Evolutionary conservation across 768 basidiomycete species (phyloP), one percentile per base, ranked within the genome.

Genomic region (Agaricus subrufescens): DNA sequence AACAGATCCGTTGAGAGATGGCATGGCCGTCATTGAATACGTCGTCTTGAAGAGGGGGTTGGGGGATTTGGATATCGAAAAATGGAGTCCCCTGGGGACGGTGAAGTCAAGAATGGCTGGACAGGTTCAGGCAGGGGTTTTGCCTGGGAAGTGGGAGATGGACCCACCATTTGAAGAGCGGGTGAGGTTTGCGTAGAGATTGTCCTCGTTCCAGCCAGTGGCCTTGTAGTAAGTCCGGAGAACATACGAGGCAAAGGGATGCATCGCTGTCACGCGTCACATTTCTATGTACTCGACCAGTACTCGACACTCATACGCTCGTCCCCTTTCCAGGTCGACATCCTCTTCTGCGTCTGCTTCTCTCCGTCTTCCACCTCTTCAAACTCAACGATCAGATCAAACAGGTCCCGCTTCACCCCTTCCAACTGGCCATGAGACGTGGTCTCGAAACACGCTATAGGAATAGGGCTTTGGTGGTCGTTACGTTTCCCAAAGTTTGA

Each of bases 141-240:
- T 14, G 3, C 1, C n/a, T 12, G 34, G 11, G 34, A n/a, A 29
- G 15, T 27, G 67, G 23, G 61, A 46, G 25, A 30, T 31, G 37
- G 53, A 55, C 70, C 59, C 34, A 96, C 94, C 90, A 72, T 82
- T 86, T 1, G 94, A 96, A 37, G 93, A 90, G 53, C 91, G 84
- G 1, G 93, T 97, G 44, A 98, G 64, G 61, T 95, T 92, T 2
- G 89, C 84, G 65, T 92, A 98, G 23, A 96, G 76, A 65, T 96
- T 96, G 71, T 98, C 95, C 67, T 96, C 92, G 63, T 94, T 94
- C 96, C 96, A 98, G 59, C 92, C 91, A 31, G 93, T 97, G n/a
- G 85, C 85, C 61, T 83, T 81, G 76, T 93, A 94, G 71, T 96
- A 98, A 68, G 80, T 87, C 60, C 89, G 87, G 38, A 98, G 77